phyloP scores from a whole-genome alignment of 768 basidiomycete species.

The Suillus placidus region DNA sequence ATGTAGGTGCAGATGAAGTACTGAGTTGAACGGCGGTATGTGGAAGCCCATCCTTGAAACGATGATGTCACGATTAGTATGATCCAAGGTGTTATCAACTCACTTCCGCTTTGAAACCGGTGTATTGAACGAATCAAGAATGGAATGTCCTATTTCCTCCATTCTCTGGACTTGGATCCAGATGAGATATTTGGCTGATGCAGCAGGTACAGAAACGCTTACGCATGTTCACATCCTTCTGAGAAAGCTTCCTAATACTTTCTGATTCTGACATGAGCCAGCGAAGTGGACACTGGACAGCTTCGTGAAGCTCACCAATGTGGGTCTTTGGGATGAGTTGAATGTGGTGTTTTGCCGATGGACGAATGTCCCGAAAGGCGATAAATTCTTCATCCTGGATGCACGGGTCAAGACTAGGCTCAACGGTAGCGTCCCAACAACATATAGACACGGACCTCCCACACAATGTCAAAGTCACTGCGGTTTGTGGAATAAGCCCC shows the following conservation, averaged over 20 bases:
- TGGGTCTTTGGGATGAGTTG: slow-evolving; percentile 55
- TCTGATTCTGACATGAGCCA: slow-evolving; percentile 35
- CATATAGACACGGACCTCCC: slow-evolving; percentile 42
- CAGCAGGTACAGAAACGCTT: slow-evolving; percentile 19
- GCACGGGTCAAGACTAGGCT: background rate
- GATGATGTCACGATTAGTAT: background rate
- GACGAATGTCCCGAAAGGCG: slow-evolving; percentile 54
- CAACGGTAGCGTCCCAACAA: background rate
- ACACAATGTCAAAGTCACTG: slow-evolving; percentile 48
- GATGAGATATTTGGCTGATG: slow-evolving; percentile 24
- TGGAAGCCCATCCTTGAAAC: slow-evolving; percentile 72
- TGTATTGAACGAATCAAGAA: slow-evolving; percentile 53
- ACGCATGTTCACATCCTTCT: slow-evolving; percentile 54
- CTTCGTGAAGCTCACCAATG: slow-evolving; percentile 40
- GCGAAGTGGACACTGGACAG: no score
- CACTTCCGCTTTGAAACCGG: slow-evolving; percentile 50
- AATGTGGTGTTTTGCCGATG: slow-evolving; percentile 52
- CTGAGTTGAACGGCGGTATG: slow-evolving; percentile 75
- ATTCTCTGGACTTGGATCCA: slow-evolving; percentile 45
- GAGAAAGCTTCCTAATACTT: slow-evolving; percentile 53
- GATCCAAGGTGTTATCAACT: slow-evolving; percentile 13
- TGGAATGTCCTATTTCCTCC: slow-evolving; percentile 51
- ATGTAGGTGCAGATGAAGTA: slow-evolving; percentile 77
- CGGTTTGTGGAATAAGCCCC: slow-evolving; percentile 39
- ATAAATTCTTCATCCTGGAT: slow-evolving; percentile 49